Base-by-base conservation (phyloP, 495 filamentous ascomycete genomes). In the Clavariopsis aquatica region DNA sequence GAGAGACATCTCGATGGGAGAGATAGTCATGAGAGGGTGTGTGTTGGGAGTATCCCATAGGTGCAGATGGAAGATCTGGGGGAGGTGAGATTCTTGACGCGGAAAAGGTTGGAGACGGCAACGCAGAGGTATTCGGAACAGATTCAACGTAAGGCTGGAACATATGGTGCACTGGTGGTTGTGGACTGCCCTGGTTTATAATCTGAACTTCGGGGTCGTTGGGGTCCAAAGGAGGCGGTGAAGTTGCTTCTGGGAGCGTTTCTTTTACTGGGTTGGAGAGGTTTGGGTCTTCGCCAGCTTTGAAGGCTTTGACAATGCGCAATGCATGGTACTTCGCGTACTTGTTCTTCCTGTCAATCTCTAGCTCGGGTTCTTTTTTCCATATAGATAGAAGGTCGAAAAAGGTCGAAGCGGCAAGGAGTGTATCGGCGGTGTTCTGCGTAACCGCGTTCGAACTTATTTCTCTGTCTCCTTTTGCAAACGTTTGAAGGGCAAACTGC, bases 271-370 rank as follows among this genome's bases (percentile, higher is more conserved):
- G 93, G 68, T 96, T 97, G 15, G 90, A 87, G 49, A 85, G 84
- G 73, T 99, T 99, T 4, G 94, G 93, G 73, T 99, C 93, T 63
- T 91, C 89, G 47, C 93, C 93, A 19, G 91, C 89, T 75, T 90
- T 93, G 66, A 96, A 83, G 1, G 93, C 95, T 77, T 93, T 96
- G 1, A 85, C 80, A 72, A 99, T 98, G 46, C 95, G 85, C 13
- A 93, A 75, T 15, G 94, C 92, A 74, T 99, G 96, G 81, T 89
- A 98, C 75, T 98, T 98, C 41, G 93, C 91, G 74, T 89, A 99
- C 73, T 93, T 96, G 75, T 92, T 90, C 78, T 96, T 96, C 24
- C 90, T 85, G 45, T 85, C 83, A 52, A 88, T 85, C 71, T 98
- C 94, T 15, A 81, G 72, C 52, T 96, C 90, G 27, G 84, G 78